Base-by-base conservation (phyloP, 169 alveolate species). In the Eimeria acervulina region DNA sequence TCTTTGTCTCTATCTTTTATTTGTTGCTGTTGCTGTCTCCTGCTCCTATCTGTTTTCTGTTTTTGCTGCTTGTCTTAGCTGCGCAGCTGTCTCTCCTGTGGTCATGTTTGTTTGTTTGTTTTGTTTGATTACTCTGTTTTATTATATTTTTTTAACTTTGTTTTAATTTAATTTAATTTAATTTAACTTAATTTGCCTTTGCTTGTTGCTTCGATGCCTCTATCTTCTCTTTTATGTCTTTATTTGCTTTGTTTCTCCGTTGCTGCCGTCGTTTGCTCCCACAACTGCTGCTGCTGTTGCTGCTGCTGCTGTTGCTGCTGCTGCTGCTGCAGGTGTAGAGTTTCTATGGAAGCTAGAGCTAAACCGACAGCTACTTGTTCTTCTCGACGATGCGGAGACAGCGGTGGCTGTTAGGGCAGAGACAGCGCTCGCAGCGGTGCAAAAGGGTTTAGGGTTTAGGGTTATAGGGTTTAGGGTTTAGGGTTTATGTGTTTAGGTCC, bases 241-340 rank as follows among this genome's bases (percentile, higher is more conserved):
- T 44, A 8, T 44, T 21, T 76, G 4, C 26, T 44, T 26, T 76
- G 31, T 76, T 38, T 76, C 31, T 76, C 88, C 55, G 51, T 28
- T 72, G n/a, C 84, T 72, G 76, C 76, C 19, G 40, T 10, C 28
- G 76, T n/a, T 23, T 28, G 7, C 36, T 66, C 12, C 76, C 19
- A 17, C 36, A 8, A 17, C 76, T 66, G 19, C 19, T 31, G 44
- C 80, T 68, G 80, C 47, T 31, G 80, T 42, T 76, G 87, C 61
- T 44, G 47, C 31, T 33, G 63, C 87, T 38, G 52, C 17, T 12
- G 59, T 44, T 81, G 90, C 13, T 40, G 33, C 47, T 42, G 28
- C 87, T 76, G 90, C 70, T 81, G 90, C 66, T 44, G 70, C 90
- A 81, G 90, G 90, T 42, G 68, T 42, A 33, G 70, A 44, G 40